Percentiles rank a stretch among this genome's conserved stretches.
phyloP scores from a whole-genome alignment of 768 basidiomycete genomes.

The Mycena maculata region DNA sequence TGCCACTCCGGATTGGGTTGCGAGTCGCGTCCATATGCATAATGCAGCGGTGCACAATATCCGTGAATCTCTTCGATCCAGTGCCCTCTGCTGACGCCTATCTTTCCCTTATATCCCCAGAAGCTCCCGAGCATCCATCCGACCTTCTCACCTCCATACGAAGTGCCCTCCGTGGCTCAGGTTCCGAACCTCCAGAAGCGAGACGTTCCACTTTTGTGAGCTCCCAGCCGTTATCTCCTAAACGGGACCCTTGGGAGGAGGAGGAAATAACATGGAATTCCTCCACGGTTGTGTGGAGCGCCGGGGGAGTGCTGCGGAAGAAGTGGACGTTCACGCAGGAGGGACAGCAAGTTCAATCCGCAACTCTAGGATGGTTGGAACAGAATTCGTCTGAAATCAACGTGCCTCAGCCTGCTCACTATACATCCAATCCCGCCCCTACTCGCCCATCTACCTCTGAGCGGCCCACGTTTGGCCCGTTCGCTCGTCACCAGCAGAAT shows the following conservation, averaged over 20 bases:
- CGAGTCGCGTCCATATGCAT: slow-evolving; percentile 23
- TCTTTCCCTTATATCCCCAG: not conserved
- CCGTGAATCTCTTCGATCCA: slow-evolving; percentile 21
- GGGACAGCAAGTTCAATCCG: slow-evolving; percentile 79
- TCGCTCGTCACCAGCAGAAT: slow-evolving; percentile 56
- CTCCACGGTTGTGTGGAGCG: slow-evolving; percentile 69
- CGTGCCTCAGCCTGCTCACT: slow-evolving; percentile 44
- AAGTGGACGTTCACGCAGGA: slow-evolving; percentile 83
- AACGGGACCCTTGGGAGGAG: slow-evolving; percentile 57
- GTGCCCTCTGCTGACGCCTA: slow-evolving; percentile 6
- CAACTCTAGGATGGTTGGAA: slow-evolving; percentile 81
- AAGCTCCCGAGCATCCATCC: not conserved
- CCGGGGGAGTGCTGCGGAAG: slow-evolving; percentile 75
- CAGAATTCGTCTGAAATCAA: slow-evolving; percentile 51
- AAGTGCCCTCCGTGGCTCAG: slow-evolving; percentile 67
- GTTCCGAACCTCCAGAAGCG: slow-evolving; percentile 47
- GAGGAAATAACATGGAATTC: slow-evolving; percentile 80
- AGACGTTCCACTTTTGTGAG: slow-evolving; percentile 51
- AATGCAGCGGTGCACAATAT: slow-evolving; percentile 23
- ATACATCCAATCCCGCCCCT: slow-evolving; percentile 46
- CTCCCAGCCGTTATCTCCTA: slow-evolving; percentile 52
- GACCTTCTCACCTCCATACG: slow-evolving; percentile 67
- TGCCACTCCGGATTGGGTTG: too few species aligned
- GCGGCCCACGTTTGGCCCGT: slow-evolving; percentile 67
- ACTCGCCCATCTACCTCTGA: slow-evolving; percentile 40